Evolutionary conservation across 2,329 filamentous ascomycete genomes (phyloP), one percentile per base, ranked within the genome.

Genomic region (Talaromyces sp.): DNA sequence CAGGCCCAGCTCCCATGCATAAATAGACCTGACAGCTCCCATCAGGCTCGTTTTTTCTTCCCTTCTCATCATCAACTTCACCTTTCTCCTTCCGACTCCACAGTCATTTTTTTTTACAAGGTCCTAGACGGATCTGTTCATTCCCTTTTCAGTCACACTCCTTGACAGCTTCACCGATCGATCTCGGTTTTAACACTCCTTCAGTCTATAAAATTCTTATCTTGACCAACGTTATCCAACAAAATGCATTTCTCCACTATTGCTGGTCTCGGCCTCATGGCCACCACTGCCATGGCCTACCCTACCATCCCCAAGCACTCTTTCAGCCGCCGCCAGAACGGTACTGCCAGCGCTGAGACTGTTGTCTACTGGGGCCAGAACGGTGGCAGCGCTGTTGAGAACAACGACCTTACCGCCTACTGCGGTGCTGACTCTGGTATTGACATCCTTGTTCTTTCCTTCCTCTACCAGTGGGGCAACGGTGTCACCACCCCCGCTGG

Each of bases 371-470:
- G 58, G 58, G 58, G 58, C 21, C 58, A 60, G 32, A 60, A 57
- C 26, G 43, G 41, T 52, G 58, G 43, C 5, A 19, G n/a, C 9
- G 54, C 26, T 7, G 27, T 38, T 8, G 58, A 60, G 54, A 60
- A 58, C 67, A 49, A 46, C 32, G 58, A 60, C 19, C 54, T 60
- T n/a, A 54, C 58, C 24, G 54, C 31, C 5, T 79, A 79, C 67
- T 80, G 77, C 63, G 72, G 67, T 11, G 61, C 69, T 0, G 66
- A 67, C 9, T 62, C 76, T 1, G 77, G 76, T 14, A 75, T 80
- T 52, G 75, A 80, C 63, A 72, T 80, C 43, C 66, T 81, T 35
- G 76, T 79, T 1, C 68, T 81, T 7, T 68, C 77, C 19, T 80
- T 80, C 64, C 62, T 81, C 7, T 78, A 76, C 65, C 56, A 71